A percentile compares a stretch with the other conserved stretches of the same genome.
Conservation (phyloP, 2,329 filamentous ascomycete genomes). For the Pseudocercospora fijiensis region DNA sequence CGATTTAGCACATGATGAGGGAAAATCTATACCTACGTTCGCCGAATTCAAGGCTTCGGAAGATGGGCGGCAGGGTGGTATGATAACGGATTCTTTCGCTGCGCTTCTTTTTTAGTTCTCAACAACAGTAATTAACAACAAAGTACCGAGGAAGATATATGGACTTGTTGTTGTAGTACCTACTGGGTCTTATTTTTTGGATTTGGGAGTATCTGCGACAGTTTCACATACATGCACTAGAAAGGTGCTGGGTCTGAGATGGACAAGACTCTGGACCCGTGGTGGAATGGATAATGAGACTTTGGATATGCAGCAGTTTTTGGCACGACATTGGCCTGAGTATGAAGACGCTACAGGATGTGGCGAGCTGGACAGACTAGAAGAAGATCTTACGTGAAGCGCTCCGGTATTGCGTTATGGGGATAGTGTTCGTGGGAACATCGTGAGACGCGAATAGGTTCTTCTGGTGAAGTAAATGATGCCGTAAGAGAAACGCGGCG, state of each 20-base stretch:
- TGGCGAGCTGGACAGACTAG: not conserved
- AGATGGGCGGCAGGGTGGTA: not conserved
- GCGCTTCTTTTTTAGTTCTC: not conserved
- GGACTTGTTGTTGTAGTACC: too few species aligned
- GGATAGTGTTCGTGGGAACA: not conserved
- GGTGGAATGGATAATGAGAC: not conserved
- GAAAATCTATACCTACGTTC: not conserved
- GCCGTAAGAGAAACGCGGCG: not conserved
- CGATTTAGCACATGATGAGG: not conserved
- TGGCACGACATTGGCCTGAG: not conserved
- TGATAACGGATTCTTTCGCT: not conserved
- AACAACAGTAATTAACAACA: too few species aligned
- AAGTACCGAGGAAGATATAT: too few species aligned
- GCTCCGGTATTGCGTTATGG: not conserved
- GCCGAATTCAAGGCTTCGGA: not conserved
- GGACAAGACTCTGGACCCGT: not conserved
- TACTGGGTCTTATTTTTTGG: slow-evolving; percentile 51
- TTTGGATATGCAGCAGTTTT: not conserved
- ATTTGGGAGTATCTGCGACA: not conserved
- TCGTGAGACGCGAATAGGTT: not conserved
- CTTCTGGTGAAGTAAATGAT: not conserved
- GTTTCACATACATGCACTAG: not conserved
- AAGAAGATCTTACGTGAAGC: not conserved
- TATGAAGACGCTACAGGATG: not conserved
- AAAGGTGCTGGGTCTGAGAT: not conserved